Evolutionary conservation across 2,329 filamentous ascomycete genomes (phyloP), one percentile per base, ranked within the genome.

Genomic region (Calonectria naviculata): DNA sequence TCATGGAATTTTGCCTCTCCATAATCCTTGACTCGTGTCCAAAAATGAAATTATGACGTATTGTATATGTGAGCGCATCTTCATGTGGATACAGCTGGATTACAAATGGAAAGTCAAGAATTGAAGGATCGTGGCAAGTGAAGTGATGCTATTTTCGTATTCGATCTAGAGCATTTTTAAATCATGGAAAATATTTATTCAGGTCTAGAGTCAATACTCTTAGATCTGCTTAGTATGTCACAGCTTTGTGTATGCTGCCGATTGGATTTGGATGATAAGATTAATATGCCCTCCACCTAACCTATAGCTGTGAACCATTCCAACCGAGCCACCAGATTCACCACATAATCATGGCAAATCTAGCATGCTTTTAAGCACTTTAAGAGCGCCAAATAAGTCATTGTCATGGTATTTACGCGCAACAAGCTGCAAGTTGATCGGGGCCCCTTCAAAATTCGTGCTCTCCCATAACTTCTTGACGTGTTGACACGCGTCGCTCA

Each of bases 371-470:
- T 69, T 77, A 3, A 83, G 34, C 17, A 74, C 47, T 5, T 54
- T 67, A 1, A 82, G 36, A 8, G 78, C 81, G 17, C 73, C 78
- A 70, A 83, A 83, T 0, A 84, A 70, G 34, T 81, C 73, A 31
- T 80, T 83, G 2, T 85, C 83, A 17, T 82, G 76, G 61, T 81
- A 76, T 66, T 80, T 82, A 0, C 79, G 74, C 9, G 78, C 79
- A 15, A 83, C 78, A 7, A 84, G 67, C 73, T 84, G 82, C n/a
- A 84, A 52, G 2, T 76, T 72, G 0, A 83, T 65, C 1, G 82
- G 83, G 0, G 81, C 81, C 0, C 80, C 80, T 42, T 79, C 77
- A 61, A 83, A 84, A 38, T 81, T 77, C 0, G 77, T 75, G 19
- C 73, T 72, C 7, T 77, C 78, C 82, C 82, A 84, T 6, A 83